Percentiles rank a stretch among this genome's conserved stretches.
phyloP scores from a whole-genome alignment of 1,284 basidiomycete genomes.

The Sphagnurus paluster region DNA sequence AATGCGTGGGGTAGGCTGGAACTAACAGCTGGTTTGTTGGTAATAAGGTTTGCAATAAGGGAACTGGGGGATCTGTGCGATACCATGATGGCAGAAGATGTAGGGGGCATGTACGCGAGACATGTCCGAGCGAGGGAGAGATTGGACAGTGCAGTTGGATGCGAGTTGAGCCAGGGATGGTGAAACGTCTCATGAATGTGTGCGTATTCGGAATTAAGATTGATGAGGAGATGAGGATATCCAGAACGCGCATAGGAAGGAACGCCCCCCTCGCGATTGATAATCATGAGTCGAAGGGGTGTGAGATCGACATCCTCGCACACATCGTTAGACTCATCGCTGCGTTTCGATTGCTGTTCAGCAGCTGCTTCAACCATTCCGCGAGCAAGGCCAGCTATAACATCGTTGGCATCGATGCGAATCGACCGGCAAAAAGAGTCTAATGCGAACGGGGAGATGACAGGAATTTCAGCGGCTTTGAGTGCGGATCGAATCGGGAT shows the following conservation, averaged over 20 bases:
- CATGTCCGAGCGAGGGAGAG: constrained; percentile 88
- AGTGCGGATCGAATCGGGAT: constrained; percentile 86
- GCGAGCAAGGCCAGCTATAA: constrained; percentile 84
- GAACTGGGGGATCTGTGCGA: constrained; percentile 96
- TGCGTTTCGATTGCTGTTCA: constrained; percentile 33
- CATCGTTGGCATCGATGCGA: constrained; percentile 88
- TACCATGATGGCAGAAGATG: constrained; percentile 94
- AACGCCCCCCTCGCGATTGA: constrained; percentile 95
- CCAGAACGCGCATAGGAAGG: constrained; percentile 96
- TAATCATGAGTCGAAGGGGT: constrained; percentile 94
- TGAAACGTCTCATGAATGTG: constrained; percentile 90
- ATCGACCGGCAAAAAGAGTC: constrained; percentile 88
- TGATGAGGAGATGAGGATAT: constrained; percentile 95
- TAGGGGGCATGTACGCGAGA: constrained; percentile 89
- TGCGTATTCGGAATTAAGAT: constrained; percentile 85
- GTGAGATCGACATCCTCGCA: constrained; percentile 72
- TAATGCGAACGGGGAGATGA: constrained; percentile 92
- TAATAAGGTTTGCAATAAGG: constrained; percentile 96
- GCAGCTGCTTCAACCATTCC: constrained; percentile 79
- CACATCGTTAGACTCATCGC: constrained; percentile 33
- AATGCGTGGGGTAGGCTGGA: constrained; percentile 94
- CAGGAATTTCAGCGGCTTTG: constrained; percentile 91
- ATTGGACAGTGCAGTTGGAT: constrained; percentile 89
- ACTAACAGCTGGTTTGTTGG: constrained; percentile 96
- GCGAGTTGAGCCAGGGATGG: constrained; percentile 71